These are phyloP conservation scores for Colletotrichum orbiculare DNA, from an alignment of 2,329 filamentous ascomycete genomes.

Conservation along the genomic window DNA sequence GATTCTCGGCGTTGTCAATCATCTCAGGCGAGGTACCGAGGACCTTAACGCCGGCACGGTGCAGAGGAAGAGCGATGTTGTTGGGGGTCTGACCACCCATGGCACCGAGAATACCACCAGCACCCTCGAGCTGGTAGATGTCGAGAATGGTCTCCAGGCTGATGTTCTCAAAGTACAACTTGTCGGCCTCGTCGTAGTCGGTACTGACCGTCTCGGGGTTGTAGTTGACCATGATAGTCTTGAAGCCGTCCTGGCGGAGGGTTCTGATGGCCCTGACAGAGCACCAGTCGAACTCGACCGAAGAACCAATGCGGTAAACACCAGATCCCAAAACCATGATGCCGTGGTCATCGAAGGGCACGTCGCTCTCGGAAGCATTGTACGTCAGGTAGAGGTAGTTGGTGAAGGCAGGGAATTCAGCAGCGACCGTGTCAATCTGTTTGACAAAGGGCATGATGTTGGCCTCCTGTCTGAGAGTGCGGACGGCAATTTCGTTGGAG, in stretches of 20 bases:
- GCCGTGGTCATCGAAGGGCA: constrained; percentile 87
- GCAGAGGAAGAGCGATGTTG: constrained; percentile 92
- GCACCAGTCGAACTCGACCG: constrained; percentile 99
- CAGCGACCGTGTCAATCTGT: constrained; percentile 98
- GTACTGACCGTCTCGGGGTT: constrained; percentile 92
- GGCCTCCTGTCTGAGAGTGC: constrained; percentile 84
- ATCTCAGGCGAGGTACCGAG: constrained; percentile 97
- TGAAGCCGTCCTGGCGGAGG: constrained; percentile 83
- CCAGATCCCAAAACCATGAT: constrained; percentile 97
- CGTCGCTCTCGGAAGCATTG: constrained; percentile 87
- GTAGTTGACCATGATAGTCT: constrained; percentile 96
- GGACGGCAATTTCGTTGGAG: constrained; percentile 92
- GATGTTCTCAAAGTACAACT: constrained; percentile 96
- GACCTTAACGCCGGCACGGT: constrained; percentile 90
- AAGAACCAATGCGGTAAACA: constrained; percentile 96
- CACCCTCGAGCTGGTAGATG: constrained; percentile 88
- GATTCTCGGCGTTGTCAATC: constrained; percentile 97
- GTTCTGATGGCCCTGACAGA: constrained; percentile 95
- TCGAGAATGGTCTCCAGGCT: constrained; percentile 90
- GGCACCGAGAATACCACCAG: constrained; percentile 87
- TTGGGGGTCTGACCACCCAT: constrained; percentile 99
- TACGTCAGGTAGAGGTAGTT: constrained; percentile 98
- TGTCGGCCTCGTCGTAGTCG: constrained; percentile 94
- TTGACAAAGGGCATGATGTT: constrained; percentile 92
- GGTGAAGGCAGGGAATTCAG: constrained; percentile 92